Evolutionary conservation across 2,329 filamentous ascomycete genomes (phyloP), one percentile per base, ranked within the genome.

Genomic region (Xylaria sp.): DNA sequence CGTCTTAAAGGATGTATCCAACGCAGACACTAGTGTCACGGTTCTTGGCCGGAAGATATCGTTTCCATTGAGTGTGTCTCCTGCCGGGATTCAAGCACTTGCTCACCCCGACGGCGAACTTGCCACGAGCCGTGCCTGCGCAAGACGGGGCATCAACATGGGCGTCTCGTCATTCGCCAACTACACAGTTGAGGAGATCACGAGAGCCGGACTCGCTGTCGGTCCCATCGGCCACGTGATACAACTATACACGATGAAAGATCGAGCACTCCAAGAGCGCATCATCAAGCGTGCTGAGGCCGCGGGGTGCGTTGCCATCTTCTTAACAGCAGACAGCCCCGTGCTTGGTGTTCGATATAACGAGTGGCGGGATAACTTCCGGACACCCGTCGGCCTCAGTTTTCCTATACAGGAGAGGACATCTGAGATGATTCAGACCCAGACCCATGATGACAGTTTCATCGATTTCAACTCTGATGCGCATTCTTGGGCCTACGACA

Each of bases 31-130:
- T 0, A 80, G 78, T 0, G 84, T 82, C 0, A 79, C 78, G 0
- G 79, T 87, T 3, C 82, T 86, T 9, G 83, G 83, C 1, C 77
- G 71, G 1, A 80, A 79, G 73, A 80, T 84, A 60, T 74, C 80
- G 0, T 80, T 88, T 2, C 87, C 87, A 0, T 77, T 90, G 2
- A 85, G 85, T 12, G 83, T 89, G 47, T 82, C 83, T 3, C 87
- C 86, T 0, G 82, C 86, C 0, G 87, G 85, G 1, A 84, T 86
- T 75, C 86, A 88, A 68, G 79, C 81, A 40, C 78, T 87, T 12
- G 86, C 85, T 1, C 85, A 87, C 69, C 77, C 80, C 0, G 85
- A 87, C 40, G 86, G 86, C 10, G 86, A 88, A 71, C 63, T 83
- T 0, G 86, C 81, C 0, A 85, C 83, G 0, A 83, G 83, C 0